Evolutionary conservation across 495 filamentous ascomycete species (phyloP), one percentile per base, ranked within the genome.

Genomic region (Aspergillus carlsbadensis): DNA sequence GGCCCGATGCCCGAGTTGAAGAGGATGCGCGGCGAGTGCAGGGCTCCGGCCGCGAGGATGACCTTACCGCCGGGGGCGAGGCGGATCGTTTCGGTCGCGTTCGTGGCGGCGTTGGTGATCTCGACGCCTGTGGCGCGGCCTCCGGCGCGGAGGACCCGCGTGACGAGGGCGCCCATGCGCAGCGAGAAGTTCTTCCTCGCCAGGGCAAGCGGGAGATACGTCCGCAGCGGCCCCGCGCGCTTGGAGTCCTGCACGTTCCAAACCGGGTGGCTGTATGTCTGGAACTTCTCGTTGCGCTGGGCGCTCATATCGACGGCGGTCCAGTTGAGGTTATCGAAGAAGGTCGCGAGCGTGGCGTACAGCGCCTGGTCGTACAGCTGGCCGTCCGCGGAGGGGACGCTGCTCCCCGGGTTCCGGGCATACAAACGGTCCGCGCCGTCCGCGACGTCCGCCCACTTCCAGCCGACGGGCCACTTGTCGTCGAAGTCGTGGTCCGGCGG

Each of bases 11-110:
- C 83, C 61, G 73, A 81, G 61, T 78, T 78, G 65, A 81, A 75
- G 43, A 90, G 78, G 57, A 91, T 78, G 70, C 89, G 89, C 26
- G 87, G 78, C 3, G 82, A 84, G 22, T 83, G 84, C 53, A 90
- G 85, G 21, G 85, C 75, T 49, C 87, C 87, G 37, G 85, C 81
- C 21, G 84, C 78, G 40, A 90, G 70, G 56, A 91, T 75, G 36
- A 89, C 85, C 42, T 83, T 78, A 40, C 87, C 87, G 2, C 70
- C 68, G 20, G 71, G 63, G 13, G 79, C 84, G 40, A 89, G 69
- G 29, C 80, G 79, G 60, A 88, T 74, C 52, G 80, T 78, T n/a
- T 86, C 84, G 36, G 68, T 68, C 54, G 80, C 77, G 13, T 86
- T 86, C 35, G 79, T 62, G 59, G 76, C 81, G 14, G 42, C 2